Conservation (phyloP, 257 asterid species). For the Cinchona pubescens region DNA sequence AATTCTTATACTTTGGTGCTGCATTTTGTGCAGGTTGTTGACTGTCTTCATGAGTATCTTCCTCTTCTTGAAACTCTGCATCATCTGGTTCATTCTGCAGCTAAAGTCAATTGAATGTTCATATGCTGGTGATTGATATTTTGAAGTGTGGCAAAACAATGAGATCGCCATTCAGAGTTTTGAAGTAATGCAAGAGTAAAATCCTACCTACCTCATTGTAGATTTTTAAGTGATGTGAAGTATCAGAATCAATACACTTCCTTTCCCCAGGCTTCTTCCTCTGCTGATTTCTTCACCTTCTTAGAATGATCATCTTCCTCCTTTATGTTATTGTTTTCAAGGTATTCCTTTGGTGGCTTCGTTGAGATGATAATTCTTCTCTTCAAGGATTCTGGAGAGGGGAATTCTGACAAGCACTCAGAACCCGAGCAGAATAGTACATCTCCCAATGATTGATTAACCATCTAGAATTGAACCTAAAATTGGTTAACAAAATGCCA, state of each 20-base stretch:
- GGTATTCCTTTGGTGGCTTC: conserved; percentile 67
- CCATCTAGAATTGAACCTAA: conserved; percentile 45
- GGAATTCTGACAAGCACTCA: conserved; percentile 49
- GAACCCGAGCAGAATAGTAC: conserved; percentile 40
- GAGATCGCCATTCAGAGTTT: not conserved
- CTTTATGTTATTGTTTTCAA: conserved; percentile 36
- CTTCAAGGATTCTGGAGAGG: conserved; percentile 67
- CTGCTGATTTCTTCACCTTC: conserved; percentile 34
- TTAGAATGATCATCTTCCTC: conserved; percentile 29
- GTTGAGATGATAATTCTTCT: conserved; percentile 60
- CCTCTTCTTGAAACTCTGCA: conserved; percentile 38
- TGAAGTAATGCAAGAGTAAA: not conserved
- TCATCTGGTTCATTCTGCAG: conserved; percentile 30
- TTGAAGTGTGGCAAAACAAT: not conserved
- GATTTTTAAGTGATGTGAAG: not conserved
- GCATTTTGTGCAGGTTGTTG: conserved; percentile 26
- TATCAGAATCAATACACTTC: conserved; percentile 51
- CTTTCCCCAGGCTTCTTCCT: conserved; percentile 57
- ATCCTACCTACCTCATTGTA: conserved; percentile 24
- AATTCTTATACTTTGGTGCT: conserved; percentile 49
- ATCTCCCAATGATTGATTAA: conserved; percentile 50
- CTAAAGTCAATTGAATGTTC: not conserved
- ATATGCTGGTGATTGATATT: not conserved
- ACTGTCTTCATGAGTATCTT: conserved; percentile 33
- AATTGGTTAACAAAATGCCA: not conserved